phyloP scores from a whole-genome alignment of 345 rosid genomes.

The Citrus hindsii region DNA sequence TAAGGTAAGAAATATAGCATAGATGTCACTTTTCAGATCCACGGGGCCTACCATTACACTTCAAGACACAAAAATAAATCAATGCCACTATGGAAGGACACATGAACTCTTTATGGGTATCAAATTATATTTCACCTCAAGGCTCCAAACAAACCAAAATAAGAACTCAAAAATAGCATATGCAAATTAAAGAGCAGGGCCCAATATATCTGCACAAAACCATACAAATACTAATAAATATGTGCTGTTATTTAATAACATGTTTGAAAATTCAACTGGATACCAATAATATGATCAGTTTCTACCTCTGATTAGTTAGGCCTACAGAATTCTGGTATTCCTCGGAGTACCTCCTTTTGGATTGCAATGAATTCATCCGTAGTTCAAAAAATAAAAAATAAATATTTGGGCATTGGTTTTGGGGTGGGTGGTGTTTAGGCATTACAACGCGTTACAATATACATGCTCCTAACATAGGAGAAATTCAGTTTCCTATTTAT shows the following conservation, averaged over 20 bases:
- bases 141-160: background rate
- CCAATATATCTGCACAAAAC: background rate
- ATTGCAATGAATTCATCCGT: background rate
- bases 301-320: background rate
- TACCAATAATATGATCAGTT: background rate
- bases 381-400: background rate
- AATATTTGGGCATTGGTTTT: background rate
- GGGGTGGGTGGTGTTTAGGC: background rate
- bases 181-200: background rate
- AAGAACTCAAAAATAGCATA: background rate
- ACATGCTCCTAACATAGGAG: background rate
- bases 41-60: slow-evolving; percentile 6
- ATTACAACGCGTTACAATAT: background rate
- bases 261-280: background rate
- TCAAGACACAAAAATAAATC: background rate
- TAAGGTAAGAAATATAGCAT: background rate
- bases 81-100: background rate
- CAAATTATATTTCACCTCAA: background rate
- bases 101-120: background rate
- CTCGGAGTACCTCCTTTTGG: background rate
- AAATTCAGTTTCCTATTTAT: background rate
- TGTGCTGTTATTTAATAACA: background rate
- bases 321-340: background rate
- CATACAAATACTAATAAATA: background rate
- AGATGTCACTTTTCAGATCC: background rate